Base-by-base conservation (phyloP, 176 grass and related monocot genomes). In the Zoysia pacifica region DNA sequence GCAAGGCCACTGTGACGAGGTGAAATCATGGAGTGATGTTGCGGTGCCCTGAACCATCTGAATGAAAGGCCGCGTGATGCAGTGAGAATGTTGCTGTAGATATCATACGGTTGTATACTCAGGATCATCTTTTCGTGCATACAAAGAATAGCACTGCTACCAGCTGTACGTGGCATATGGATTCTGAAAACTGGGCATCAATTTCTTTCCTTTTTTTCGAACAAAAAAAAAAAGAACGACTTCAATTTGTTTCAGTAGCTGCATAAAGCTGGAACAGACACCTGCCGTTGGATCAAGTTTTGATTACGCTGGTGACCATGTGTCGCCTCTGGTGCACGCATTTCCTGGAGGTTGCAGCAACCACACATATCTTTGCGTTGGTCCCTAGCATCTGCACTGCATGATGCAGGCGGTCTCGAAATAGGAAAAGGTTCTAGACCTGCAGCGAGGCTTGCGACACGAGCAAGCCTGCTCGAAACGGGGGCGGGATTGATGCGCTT, bases 1-100 rank as follows among this genome's bases (percentile, higher is more conserved):
- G 75, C 75, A 55, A 35, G 16, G 47, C 48, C 70, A 78, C 47
- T 72, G 67, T 70, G 47, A 55, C 45, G 67, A 54, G 46, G 74
- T 71, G 66, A 44, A 70, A 77, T 77, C 82, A 78, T 65, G n/a
- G 46, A 40, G 48, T 74, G 7, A 7, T 51, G 41, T 20, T 62
- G 50, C 69, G 18, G 64, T 77, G 52, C 62, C 65, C 45, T 84
- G 65, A 65, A 53, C 48, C 56, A 65, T 84, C 13, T 78, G 47
- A 84, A 84, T 77, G 74, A 3, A 84, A 76, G 44, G 65, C 18
- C 10, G 5, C 65, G 36, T 1, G 59, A 35, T 62, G 19, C 20
- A 67, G 8, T 39, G 14, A 18, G 12, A 28, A 28, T 28, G 28
- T 28, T 28, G 28, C 28, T 28, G 19, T 35, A 61, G 8, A 3